Conservation (phyloP, 805 yeast genomes). For the Wickerhamiella azyma region DNA sequence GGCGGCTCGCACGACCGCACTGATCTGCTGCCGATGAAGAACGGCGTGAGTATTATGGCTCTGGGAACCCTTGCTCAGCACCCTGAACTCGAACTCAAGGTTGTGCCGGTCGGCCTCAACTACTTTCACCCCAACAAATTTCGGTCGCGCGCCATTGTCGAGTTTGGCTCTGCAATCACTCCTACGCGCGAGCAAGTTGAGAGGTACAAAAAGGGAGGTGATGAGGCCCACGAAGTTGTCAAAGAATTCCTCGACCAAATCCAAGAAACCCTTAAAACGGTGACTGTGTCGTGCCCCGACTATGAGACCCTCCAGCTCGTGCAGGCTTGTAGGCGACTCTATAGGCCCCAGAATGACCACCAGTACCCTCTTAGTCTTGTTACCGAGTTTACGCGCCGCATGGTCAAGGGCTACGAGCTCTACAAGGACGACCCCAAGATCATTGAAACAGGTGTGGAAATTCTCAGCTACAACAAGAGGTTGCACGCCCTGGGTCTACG, state of each 20-base stretch:
- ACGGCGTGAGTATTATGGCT: slow-evolving; percentile 98
- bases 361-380: slow-evolving; percentile 67
- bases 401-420: slow-evolving; percentile 67
- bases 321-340: slow-evolving; percentile 83
- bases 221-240: slow-evolving; percentile 52
- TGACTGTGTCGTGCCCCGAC: slow-evolving; percentile 79
- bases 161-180: slow-evolving; percentile 79
- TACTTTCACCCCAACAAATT: slow-evolving; percentile 93
- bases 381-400: slow-evolving; percentile 81
- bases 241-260: slow-evolving; percentile 55
- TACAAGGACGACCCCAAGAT: slow-evolving; percentile 60
- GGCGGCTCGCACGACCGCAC: slow-evolving; percentile 97
- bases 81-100: slow-evolving; percentile 63
- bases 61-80: slow-evolving; percentile 77
- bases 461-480: slow-evolving; percentile 53
- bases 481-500: slow-evolving; percentile 49
- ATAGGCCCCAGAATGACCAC: slow-evolving; percentile 42
- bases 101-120: slow-evolving; percentile 96
- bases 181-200: slow-evolving; percentile 48
- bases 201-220: slow-evolving; percentile 47
- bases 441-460: slow-evolving; percentile 44
- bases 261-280: slow-evolving; percentile 63
- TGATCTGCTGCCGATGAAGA: slow-evolving; percentile 79
- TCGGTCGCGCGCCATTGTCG: slow-evolving; percentile 88
- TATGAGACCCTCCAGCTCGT: slow-evolving; percentile 80